These are phyloP conservation scores for Hypocrella siamensis DNA, from an alignment of 2,329 filamentous ascomycete genomes.

Conservation along the genomic window DNA sequence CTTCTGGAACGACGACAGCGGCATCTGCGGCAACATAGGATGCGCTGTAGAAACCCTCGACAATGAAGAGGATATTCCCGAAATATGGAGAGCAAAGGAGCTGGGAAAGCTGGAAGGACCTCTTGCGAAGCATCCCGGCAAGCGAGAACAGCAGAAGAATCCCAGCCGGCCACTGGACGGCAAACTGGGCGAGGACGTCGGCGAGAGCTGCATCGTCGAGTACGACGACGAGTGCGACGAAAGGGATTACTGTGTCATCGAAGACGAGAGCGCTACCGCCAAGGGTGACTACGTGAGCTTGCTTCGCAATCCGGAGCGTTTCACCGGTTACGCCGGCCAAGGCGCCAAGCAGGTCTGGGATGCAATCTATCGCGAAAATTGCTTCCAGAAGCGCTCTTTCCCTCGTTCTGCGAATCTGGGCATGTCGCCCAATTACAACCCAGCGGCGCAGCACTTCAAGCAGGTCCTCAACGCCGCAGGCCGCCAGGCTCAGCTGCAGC, in stretches of 20 bases:
- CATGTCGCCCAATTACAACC: slow-evolving; percentile 25
- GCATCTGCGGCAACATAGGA: slow-evolving; percentile 92
- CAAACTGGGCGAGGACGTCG: slow-evolving; percentile 68
- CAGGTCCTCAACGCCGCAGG: slow-evolving; percentile 43
- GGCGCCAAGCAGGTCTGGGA: slow-evolving; percentile 88
- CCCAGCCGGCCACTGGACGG: slow-evolving; percentile 65
- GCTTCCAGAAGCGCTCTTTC: slow-evolving; percentile 61
- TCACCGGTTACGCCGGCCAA: slow-evolving; percentile 81
- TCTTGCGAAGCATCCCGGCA: slow-evolving; percentile 74
- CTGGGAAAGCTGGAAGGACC: slow-evolving; percentile 86
- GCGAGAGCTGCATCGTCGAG: slow-evolving; percentile 92
- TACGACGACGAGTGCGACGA: slow-evolving; percentile 96
- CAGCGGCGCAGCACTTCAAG: slow-evolving; percentile 44
- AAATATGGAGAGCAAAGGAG: slow-evolving; percentile 82
- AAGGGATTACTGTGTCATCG: slow-evolving; percentile 88
- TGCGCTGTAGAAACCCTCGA: slow-evolving; percentile 92
- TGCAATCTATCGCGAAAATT: slow-evolving; percentile 93
- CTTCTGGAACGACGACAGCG: slow-evolving; percentile 87
- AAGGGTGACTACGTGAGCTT: slow-evolving; percentile 97
- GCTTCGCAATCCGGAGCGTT: slow-evolving; percentile 83
- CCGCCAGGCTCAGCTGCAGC: slow-evolving; percentile 44
- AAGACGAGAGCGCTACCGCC: slow-evolving; percentile 71
- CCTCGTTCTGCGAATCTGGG: slow-evolving; percentile 41
- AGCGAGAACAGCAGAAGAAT: slow-evolving; percentile 53
- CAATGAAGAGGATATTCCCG: slow-evolving; percentile 84